Conservation (phyloP, 169 alveolate species). For the Plasmodium yoelii region DNA sequence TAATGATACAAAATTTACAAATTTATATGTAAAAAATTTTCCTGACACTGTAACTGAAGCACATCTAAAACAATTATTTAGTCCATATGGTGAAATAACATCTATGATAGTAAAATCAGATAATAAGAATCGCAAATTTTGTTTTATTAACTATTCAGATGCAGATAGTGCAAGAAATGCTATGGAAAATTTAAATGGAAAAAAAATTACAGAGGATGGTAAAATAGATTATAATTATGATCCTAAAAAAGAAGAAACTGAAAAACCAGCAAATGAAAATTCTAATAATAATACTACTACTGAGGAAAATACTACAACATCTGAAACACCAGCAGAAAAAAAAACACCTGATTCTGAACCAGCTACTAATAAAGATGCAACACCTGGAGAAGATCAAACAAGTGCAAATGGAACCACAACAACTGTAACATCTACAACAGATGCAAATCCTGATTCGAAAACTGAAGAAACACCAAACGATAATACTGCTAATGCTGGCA, state of each 20-base stretch:
- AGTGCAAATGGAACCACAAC: neutral
- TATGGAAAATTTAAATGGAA: constrained; percentile 90
- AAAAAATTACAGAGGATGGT: constrained; percentile 82
- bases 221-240: constrained; percentile 57
- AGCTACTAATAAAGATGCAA: neutral
- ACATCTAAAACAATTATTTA: constrained; percentile 82
- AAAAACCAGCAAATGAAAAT: neutral
- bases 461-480: neutral
- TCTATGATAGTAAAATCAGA: constrained; percentile 89
- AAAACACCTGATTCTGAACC: neutral
- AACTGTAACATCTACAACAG: constrained; percentile 3
- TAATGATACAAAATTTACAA: constrained; percentile 84
- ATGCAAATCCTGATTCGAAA: no score
- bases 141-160: constrained; percentile 91
- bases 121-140: constrained; percentile 90
- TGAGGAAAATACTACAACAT: neutral
- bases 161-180: constrained; percentile 92
- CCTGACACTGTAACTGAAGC: constrained; percentile 92
- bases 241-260: constrained; percentile 65
- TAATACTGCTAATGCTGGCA: neutral
- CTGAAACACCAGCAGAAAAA: neutral
- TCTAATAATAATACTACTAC: neutral
- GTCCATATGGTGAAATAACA: constrained; percentile 93
- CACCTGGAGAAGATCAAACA: neutral
- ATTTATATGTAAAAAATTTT: constrained; percentile 93